Conservation (phyloP, 495 filamentous ascomycete species). For the Aspergillus incahuasiensis region DNA sequence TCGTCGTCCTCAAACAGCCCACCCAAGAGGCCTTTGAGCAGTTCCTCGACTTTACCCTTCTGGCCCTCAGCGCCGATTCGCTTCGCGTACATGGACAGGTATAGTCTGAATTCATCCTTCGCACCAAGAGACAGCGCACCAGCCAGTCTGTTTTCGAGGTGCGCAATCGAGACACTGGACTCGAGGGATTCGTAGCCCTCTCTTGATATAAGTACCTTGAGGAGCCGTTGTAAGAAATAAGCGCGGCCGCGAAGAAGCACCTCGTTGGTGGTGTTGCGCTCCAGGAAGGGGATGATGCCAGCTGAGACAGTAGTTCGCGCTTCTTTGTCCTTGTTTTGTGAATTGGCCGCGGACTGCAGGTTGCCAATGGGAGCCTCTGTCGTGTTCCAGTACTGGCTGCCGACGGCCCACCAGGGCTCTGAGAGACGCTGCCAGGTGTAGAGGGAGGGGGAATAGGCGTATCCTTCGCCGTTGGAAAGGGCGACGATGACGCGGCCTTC, state of each 20-base stretch:
- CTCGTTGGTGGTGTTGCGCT: constrained; percentile 91
- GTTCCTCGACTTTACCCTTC: constrained; percentile 83
- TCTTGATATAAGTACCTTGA: constrained; percentile 75
- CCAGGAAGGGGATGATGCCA: constrained; percentile 86
- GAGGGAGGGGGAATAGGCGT: constrained; percentile 75
- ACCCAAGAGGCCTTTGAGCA: constrained; percentile 74
- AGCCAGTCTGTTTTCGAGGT: constrained; percentile 91
- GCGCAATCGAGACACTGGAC: constrained; percentile 83
- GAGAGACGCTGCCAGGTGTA: constrained; percentile 91
- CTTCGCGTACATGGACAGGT: constrained; percentile 94
- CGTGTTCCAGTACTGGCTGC: constrained; percentile 98
- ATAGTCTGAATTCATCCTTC: constrained; percentile 84
- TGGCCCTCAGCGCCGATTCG: constrained; percentile 86
- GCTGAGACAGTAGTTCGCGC: constrained; percentile 66
- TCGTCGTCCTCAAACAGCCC: constrained; percentile 50
- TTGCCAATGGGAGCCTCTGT: constrained; percentile 78
- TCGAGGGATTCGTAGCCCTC: constrained; percentile 94
- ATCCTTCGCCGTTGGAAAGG: constrained; percentile 89
- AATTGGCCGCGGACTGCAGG: constrained; percentile 59
- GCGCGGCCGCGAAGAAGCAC: constrained; percentile 87
- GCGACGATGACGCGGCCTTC: constrained; percentile 78
- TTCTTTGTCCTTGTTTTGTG: constrained; percentile 43
- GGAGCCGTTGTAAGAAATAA: constrained; percentile 79
- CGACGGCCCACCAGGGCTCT: constrained; percentile 97
- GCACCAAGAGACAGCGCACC: constrained; percentile 81